These are phyloP conservation scores for Tinospora cordifolia DNA, from an alignment of 164 flowering plant species.

Conservation along the genomic window DNA sequence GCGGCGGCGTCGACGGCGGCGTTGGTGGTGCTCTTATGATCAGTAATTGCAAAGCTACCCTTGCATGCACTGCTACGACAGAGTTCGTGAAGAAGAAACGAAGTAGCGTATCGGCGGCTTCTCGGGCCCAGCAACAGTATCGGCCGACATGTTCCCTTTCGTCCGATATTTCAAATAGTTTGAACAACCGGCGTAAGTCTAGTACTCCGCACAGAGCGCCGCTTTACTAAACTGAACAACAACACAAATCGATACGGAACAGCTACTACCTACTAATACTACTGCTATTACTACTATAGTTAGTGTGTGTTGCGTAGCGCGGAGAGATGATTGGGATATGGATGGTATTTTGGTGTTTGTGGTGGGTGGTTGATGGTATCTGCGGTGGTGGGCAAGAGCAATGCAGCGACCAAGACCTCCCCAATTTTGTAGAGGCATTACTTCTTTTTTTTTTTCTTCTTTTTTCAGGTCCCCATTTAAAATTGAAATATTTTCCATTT, in stretches of 20 bases:
- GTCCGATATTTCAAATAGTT: constrained; percentile 15
- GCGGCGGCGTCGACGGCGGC: constrained; percentile 26
- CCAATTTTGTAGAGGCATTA: constrained; percentile 36
- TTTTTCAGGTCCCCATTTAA: not conserved
- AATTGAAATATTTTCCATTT: constrained; percentile 7
- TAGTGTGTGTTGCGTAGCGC: not conserved
- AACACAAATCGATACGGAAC: not conserved
- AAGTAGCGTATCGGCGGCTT: constrained; percentile 31
- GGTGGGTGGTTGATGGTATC: constrained; percentile 9
- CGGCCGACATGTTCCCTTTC: constrained; percentile 32
- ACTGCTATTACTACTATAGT: too few relatives aligned
- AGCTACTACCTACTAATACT: not conserved
- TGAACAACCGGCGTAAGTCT: constrained; percentile 46
- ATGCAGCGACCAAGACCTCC: constrained; percentile 5
- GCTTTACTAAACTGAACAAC: constrained; percentile 36
- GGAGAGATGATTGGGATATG: constrained; percentile 1
- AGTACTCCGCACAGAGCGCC: constrained; percentile 66
- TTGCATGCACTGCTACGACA: constrained; percentile 53
- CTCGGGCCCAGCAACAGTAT: constrained; percentile 17
- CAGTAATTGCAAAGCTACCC: constrained; percentile 20
- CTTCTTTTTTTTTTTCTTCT: not conserved
- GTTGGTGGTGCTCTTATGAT: constrained; percentile 11
- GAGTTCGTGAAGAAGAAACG: constrained; percentile 61
- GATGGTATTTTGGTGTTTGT: constrained; percentile 10
- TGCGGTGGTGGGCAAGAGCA: constrained; percentile 6